Percentiles rank a stretch among this genome's conserved stretches.
phyloP scores from a whole-genome alignment of 2,329 filamentous ascomycete species.

The Fusarium miscanthi region DNA sequence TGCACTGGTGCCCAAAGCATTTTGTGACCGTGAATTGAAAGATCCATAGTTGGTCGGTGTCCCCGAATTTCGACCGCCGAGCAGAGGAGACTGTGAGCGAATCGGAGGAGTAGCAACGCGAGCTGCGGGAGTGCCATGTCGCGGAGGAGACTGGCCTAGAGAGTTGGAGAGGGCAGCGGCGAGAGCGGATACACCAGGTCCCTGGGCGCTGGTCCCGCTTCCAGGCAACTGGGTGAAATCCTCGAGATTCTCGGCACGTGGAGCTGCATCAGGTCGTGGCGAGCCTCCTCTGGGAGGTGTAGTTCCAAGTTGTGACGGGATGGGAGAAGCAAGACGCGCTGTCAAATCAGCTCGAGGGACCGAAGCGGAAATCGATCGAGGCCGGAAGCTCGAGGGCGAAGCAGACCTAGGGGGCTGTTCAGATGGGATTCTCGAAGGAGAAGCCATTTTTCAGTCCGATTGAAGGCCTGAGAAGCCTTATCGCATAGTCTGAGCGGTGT shows the following conservation, averaged over 20 bases:
- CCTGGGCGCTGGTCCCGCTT: slow-evolving; percentile 71
- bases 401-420: slow-evolving; percentile 56
- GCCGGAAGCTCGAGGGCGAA: slow-evolving; percentile 60
- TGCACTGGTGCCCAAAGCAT: slow-evolving; percentile 58
- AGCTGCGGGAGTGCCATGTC: slow-evolving; percentile 71
- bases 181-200: slow-evolving; percentile 87
- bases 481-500: slow-evolving; percentile 41
- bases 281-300: slow-evolving; percentile 53
- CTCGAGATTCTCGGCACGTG: slow-evolving; percentile 48
- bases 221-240: slow-evolving; percentile 73
- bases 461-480: slow-evolving; percentile 34
- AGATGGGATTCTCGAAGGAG: slow-evolving; percentile 52
- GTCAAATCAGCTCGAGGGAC: slow-evolving; percentile 69
- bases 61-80: slow-evolving; percentile 55
- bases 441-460: slow-evolving; percentile 49
- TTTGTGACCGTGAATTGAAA: slow-evolving; percentile 75
- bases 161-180: slow-evolving; percentile 87
- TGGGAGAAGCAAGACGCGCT: slow-evolving; percentile 69
- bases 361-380: slow-evolving; percentile 62
- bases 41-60: slow-evolving; percentile 85
- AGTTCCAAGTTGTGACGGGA: slow-evolving; percentile 55
- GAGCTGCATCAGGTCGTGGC: slow-evolving; percentile 42
- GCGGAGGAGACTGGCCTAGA: slow-evolving; percentile 75
- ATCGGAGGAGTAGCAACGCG: slow-evolving; percentile 67
- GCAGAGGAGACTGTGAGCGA: slow-evolving; percentile 53